Conservation (phyloP, 2,329 filamentous ascomycete genomes). For the Fusarium domesticum region DNA sequence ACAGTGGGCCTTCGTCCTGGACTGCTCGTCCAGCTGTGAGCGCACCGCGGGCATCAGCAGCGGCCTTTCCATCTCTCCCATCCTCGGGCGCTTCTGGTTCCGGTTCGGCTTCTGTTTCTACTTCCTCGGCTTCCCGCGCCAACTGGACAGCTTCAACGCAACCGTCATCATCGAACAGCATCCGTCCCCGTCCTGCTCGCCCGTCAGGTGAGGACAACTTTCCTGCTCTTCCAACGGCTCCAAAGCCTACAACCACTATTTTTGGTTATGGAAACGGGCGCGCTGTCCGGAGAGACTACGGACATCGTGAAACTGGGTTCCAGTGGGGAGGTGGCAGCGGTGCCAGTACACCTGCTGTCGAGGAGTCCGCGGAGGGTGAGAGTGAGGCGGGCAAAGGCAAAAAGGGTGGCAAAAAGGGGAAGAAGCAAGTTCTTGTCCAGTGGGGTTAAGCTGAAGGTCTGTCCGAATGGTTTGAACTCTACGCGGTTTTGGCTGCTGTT, state of each 20-base stretch:
- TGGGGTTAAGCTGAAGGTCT: conserved; percentile 49
- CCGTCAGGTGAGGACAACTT: conserved; percentile 61
- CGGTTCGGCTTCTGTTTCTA: conserved; percentile 19
- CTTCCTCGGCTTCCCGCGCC: conserved; percentile 25
- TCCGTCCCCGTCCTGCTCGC: conserved; percentile 17
- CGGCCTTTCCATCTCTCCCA: conserved; percentile 46
- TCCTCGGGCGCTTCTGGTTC: conserved; percentile 18
- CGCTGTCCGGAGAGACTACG: conserved; percentile 53
- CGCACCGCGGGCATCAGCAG: conserved; percentile 25
- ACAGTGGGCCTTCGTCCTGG: conserved; percentile 21
- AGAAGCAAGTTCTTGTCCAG: conserved; percentile 59
- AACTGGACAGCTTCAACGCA: conserved; percentile 30
- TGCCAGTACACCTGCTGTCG: conserved; percentile 25
- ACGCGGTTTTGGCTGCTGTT: neutral
- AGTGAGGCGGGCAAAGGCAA: conserved; percentile 44
- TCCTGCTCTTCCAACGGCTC: conserved; percentile 75
- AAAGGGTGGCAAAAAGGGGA: conserved; percentile 58
- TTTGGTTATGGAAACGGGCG: conserved; percentile 57
- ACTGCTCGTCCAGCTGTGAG: conserved; percentile 16
- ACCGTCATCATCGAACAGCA: conserved; percentile 23
- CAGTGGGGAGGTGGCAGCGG: conserved; percentile 44
- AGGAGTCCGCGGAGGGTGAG: conserved; percentile 26
- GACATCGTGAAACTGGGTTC: conserved; percentile 49
- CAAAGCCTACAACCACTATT: conserved; percentile 63
- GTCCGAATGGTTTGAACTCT: neutral